Percentiles rank a stretch among this genome's conserved stretches.
Conservation (phyloP, 805 yeast genomes). For the Ogataea dorogensis region DNA sequence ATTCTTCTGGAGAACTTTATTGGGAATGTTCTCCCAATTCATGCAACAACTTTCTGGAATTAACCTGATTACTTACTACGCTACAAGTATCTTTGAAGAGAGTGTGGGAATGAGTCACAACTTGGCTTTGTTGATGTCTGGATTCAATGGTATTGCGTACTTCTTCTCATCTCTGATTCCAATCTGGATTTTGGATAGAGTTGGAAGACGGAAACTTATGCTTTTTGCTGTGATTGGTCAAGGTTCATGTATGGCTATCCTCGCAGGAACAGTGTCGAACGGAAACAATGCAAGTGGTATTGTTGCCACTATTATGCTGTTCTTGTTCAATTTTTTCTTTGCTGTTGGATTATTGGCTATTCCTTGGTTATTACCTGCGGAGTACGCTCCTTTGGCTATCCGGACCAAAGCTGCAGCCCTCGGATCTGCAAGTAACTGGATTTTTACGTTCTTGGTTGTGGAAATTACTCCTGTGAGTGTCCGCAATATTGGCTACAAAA, state of each 20-base stretch:
- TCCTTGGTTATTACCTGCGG: conserved; percentile 45
- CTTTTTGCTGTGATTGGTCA: conserved; percentile 62
- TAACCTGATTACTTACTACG: conserved; percentile 70
- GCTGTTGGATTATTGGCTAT: conserved; percentile 72
- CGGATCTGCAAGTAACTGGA: conserved; percentile 73
- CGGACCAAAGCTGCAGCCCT: conserved; percentile 68
- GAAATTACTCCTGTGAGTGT: conserved; percentile 58
- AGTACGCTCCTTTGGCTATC: conserved; percentile 62
- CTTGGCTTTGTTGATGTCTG: conserved; percentile 38
- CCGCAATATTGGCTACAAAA: conserved; percentile 50
- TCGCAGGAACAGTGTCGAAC: conserved; percentile 48
- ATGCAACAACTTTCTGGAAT: conserved; percentile 74
- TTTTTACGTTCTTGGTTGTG: conserved; percentile 67
- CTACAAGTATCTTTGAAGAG: conserved; percentile 56
- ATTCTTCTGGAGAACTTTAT: conserved; percentile 38
- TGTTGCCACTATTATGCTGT: conserved; percentile 51
- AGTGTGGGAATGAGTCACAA: conserved; percentile 47
- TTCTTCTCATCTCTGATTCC: conserved; percentile 52
- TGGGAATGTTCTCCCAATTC: conserved; percentile 57
- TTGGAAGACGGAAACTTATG: conserved; percentile 66
- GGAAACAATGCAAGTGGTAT: conserved; percentile 42
- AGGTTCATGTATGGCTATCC: conserved; percentile 58
- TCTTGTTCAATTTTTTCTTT: conserved; percentile 65
- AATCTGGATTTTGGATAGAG: conserved; percentile 47
- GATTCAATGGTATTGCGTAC: conserved; percentile 42